These are phyloP conservation scores for Solanum sitiens DNA, from an alignment of 257 asterid genomes.

Conservation along the genomic window DNA sequence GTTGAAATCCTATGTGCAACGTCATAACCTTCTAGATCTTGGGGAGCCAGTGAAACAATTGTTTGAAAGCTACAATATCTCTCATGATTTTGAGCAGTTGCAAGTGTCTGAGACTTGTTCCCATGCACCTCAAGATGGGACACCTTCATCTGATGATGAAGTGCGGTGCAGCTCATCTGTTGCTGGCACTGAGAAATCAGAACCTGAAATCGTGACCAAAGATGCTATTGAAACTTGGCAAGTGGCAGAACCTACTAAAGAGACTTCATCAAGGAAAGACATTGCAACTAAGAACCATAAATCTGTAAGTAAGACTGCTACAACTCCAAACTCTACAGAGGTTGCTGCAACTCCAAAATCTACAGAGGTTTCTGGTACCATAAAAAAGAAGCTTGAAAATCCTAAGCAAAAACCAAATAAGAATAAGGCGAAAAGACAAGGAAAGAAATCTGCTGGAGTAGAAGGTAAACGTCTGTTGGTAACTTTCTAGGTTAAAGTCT, in stretches of 20 bases:
- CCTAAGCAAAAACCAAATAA: constrained; percentile 39
- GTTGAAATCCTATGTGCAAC: constrained; percentile 49
- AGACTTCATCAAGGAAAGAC: constrained; percentile 17
- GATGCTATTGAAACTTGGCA: constrained; percentile 19
- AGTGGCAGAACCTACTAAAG: constrained; percentile 24
- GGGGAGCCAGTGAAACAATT: constrained; percentile 54
- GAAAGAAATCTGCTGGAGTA: constrained; percentile 31
- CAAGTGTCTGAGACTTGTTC: constrained; percentile 48
- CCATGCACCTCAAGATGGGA: constrained; percentile 48
- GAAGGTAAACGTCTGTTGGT: constrained; percentile 30
- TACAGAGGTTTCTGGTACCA: constrained; percentile 26
- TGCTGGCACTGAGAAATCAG: constrained; percentile 33
- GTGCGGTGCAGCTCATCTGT: constrained; percentile 48
- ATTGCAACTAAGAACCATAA: constrained; percentile 23
- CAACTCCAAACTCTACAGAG: constrained; percentile 32
- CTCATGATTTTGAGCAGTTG: constrained; percentile 41
- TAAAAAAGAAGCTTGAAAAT: constrained; percentile 41
- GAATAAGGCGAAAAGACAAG: constrained; percentile 41
- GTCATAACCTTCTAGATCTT: constrained; percentile 39
- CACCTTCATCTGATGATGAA: constrained; percentile 56
- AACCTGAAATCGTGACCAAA: constrained; percentile 22
- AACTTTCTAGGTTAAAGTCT: background rate
- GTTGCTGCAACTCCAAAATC: constrained; percentile 26
- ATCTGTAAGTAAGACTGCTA: constrained; percentile 28
- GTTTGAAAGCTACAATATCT: constrained; percentile 49